Evolutionary conservation across 2,329 filamentous ascomycete genomes (phyloP), one percentile per base, ranked within the genome.

Genomic region (Uncinocarpus reesii): DNA sequence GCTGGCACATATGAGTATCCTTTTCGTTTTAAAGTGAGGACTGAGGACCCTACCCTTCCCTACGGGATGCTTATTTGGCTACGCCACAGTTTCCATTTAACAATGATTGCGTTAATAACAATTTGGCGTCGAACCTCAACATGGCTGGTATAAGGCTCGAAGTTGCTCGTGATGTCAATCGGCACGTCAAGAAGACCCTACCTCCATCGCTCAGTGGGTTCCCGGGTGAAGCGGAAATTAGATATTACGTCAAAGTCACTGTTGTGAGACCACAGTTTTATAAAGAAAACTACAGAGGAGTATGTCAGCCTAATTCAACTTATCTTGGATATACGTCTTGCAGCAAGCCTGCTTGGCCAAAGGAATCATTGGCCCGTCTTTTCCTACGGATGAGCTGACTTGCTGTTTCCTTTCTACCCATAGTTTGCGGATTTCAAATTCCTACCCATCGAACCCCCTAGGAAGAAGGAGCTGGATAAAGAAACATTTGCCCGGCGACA

Each of bases 221-320:
- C 56, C 86, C 86, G 0, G 83, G 83, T 26, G 80, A 89, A 64
- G 90, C 89, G 18, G 88, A 95, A 66, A 89, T 96, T 52, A 78
- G 82, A 56, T 98, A 98, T 67, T 98, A 86, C 62, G 76, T 96
- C 62, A 98, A 98, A 65, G 87, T 84, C n/a, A 96, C 92, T 0
- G 81, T 96, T 4, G 86, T 88, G 59, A 76, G 88, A n/a, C 87
- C 88, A 0, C 82, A 84, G 11, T 75, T 95, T 51, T 86, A 93
- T 66, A 90, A 90, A 62, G 88, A 95, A 67, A 95, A 95, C 59
- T 84, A 87, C 65, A 75, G 89, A 57, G 61, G 63, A 44, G 68
- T 70, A 65, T 48, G 63, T 59, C 13, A 10, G 15, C 16, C 41
- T 21, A 18, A 7, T 28, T 41, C 15, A 2, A 18, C 16, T 32